These are phyloP conservation scores for Globisporangium mamillatum DNA, from an alignment of 352 stramenopile genomes.

Conservation along the genomic window DNA sequence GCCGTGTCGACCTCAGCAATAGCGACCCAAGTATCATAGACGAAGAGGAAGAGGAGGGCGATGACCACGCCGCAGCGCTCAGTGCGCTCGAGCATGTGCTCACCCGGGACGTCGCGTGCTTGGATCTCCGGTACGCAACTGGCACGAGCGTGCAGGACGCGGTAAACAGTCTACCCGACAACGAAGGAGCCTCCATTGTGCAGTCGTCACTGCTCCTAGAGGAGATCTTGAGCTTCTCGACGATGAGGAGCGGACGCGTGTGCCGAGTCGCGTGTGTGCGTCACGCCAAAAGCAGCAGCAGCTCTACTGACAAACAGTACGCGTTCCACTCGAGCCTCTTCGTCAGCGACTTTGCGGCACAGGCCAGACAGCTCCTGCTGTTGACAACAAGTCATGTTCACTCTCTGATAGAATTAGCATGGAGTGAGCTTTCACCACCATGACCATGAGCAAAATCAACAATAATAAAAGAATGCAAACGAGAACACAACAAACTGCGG, in stretches of 20 bases:
- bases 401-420: slow-evolving; percentile 5
- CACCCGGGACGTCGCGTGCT: slow-evolving; percentile 29
- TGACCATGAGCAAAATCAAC: neutral
- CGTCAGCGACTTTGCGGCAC: slow-evolving; percentile 23
- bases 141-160: slow-evolving; percentile 27
- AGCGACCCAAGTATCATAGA: neutral
- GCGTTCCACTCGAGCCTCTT: slow-evolving; percentile 29
- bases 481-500: neutral
- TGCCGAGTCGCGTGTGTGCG: slow-evolving; percentile 38
- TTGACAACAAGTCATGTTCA: neutral
- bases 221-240: slow-evolving; percentile 61
- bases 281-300: neutral
- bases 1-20: neutral
- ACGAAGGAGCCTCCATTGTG: neutral
- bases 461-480: neutral
- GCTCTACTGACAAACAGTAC: neutral
- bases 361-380: slow-evolving; percentile 15
- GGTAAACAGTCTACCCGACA: slow-evolving; percentile 30
- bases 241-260: slow-evolving; percentile 23
- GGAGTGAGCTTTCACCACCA: neutral
- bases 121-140: slow-evolving; percentile 43
- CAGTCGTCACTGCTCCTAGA: slow-evolving; percentile 2
- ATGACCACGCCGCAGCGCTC: slow-evolving; percentile 13
- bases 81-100: slow-evolving; percentile 16
- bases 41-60: neutral